These are phyloP conservation scores for Coemansia sp. DNA, from an alignment of 192 early-diverging fungal genomes.

Conservation along the genomic window DNA sequence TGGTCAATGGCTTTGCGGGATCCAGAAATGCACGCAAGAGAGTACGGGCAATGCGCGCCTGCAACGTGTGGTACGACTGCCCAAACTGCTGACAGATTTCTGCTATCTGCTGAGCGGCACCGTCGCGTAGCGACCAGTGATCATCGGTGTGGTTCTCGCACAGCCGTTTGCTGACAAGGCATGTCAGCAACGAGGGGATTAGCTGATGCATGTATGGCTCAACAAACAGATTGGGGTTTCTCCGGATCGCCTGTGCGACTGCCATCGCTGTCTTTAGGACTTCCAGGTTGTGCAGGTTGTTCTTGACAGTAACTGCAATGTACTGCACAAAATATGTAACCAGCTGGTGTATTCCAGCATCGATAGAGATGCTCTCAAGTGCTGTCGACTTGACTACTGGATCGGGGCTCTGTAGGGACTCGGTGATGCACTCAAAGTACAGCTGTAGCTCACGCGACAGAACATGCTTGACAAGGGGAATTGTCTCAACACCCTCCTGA, in stretches of 20 bases:
- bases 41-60: conserved; percentile 86
- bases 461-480: conserved; percentile 83
- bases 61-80: conserved; percentile 77
- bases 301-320: conserved; percentile 81
- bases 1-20: conserved; percentile 72
- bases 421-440: conserved; percentile 91
- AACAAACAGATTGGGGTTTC: conserved; percentile 84
- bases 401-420: conserved; percentile 67
- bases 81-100: conserved; percentile 77
- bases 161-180: conserved; percentile 82
- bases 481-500: conserved; percentile 48
- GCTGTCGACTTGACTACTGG: conserved; percentile 70
- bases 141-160: conserved; percentile 63
- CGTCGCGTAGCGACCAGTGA: conserved; percentile 81
- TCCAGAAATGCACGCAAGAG: conserved; percentile 89
- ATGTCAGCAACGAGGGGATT: conserved; percentile 89
- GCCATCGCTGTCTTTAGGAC: conserved; percentile 74
- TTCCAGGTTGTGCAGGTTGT: conserved; percentile 72
- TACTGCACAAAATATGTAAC: conserved; percentile 95
- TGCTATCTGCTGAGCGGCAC: conserved; percentile 70
- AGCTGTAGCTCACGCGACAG: conserved; percentile 91
- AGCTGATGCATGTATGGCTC: conserved; percentile 98
- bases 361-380: conserved; percentile 76
- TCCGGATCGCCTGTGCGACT: conserved; percentile 73
- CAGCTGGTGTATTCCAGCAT: conserved; percentile 93